phyloP scores from a whole-genome alignment of 2,329 filamentous ascomycete genomes.

The Botrytis porri region DNA sequence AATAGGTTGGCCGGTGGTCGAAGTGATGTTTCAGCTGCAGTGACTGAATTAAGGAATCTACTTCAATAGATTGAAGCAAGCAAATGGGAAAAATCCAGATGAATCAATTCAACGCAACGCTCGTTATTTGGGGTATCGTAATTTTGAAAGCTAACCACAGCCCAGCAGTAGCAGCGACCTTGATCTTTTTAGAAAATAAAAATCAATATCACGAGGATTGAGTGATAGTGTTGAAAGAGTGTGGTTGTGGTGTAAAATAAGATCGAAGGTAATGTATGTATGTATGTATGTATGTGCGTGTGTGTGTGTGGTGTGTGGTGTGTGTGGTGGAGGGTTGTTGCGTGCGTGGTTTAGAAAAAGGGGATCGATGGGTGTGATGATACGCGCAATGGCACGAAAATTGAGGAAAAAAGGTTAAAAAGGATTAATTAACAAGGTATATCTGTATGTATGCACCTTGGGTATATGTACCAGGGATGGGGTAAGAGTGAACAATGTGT shows the following conservation, averaged over 20 bases:
- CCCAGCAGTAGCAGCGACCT: constrained; percentile 15
- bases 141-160: constrained; percentile 17
- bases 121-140: background rate
- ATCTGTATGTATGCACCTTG: background rate
- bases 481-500: background rate
- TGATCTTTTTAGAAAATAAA: background rate
- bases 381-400: constrained; percentile 11
- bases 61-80: background rate
- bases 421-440: too few relatives aligned
- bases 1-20: background rate
- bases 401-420: background rate
- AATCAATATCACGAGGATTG: background rate
- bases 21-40: constrained; percentile 18
- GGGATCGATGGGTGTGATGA: constrained; percentile 9
- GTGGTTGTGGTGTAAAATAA: background rate
- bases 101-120: constrained; percentile 9
- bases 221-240: constrained; percentile 1
- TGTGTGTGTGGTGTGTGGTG: background rate
- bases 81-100: background rate
- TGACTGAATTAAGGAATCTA: constrained; percentile 6
- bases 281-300: background rate
- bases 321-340: background rate
- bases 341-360: constrained; percentile 3
- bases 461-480: background rate
- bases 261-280: background rate